These are phyloP conservation scores for Uronychia binucleata DNA, from an alignment of 73 alveolate genomes.

Conservation along the genomic window DNA sequence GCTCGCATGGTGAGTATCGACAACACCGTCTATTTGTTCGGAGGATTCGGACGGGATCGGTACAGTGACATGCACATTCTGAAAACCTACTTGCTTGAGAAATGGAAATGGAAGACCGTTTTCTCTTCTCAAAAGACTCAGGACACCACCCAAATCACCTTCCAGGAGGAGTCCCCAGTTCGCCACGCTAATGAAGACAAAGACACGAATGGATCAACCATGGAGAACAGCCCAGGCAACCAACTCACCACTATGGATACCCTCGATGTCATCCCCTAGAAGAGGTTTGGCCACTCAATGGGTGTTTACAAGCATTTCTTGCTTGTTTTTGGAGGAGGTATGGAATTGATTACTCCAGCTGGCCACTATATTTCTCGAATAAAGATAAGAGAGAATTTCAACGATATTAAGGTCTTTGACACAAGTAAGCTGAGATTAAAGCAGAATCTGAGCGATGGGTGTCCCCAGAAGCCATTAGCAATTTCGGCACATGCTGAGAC, in stretches of 20 bases:
- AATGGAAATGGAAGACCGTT: background rate
- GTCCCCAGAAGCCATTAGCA: background rate
- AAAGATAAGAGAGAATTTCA: conserved; percentile 14
- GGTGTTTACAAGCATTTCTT: conserved; percentile 9
- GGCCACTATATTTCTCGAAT: conserved; percentile 34
- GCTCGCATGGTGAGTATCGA: conserved; percentile 13
- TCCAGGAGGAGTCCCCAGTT: background rate
- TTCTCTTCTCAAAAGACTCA: too few species aligned
- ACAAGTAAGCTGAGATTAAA: background rate
- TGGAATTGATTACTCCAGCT: conserved; percentile 3
- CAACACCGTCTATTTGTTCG: conserved; percentile 33
- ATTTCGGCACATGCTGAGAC: background rate
- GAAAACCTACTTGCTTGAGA: background rate
- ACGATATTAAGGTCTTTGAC: conserved; percentile 21
- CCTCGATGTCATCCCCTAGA: conserved; percentile 3
- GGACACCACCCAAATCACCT: background rate
- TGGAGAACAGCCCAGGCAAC: conserved; percentile 3
- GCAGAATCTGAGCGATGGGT: background rate
- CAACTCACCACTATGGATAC: background rate
- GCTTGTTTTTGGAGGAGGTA: conserved; percentile 48
- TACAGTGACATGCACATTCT: conserved; percentile 17
- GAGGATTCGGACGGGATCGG: conserved; percentile 52
- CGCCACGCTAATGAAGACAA: background rate
- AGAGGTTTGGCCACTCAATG: conserved; percentile 50
- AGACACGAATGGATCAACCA: background rate